These are phyloP conservation scores for Lentinula raphanica DNA, from an alignment of 768 basidiomycete genomes.

Conservation along the genomic window DNA sequence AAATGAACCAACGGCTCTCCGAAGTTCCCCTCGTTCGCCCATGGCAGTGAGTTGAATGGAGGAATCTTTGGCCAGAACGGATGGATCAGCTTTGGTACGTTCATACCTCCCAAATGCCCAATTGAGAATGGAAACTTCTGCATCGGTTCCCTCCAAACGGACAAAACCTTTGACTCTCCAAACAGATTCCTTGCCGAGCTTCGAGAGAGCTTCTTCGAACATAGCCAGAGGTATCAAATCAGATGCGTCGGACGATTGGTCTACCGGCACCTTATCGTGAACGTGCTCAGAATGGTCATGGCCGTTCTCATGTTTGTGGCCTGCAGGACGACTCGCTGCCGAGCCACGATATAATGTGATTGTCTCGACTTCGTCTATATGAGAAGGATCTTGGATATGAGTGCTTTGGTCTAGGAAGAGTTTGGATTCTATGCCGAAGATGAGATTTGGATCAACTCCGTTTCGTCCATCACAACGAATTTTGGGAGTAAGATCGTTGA, in stretches of 20 bases:
- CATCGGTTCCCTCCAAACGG: conserved; percentile 34
- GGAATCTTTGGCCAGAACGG: conserved; percentile 17
- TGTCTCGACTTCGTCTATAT: conserved; percentile 86
- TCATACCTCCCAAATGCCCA: conserved; percentile 93
- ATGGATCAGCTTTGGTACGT: conserved; percentile 24
- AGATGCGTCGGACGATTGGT: conserved; percentile 22
- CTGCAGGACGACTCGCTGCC: conserved; percentile 6
- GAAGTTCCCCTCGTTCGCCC: conserved; percentile 84
- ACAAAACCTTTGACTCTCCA: conserved; percentile 90
- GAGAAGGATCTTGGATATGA: conserved; percentile 24
- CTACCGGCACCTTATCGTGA: conserved; percentile 14
- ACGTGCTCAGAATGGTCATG: conserved; percentile 1
- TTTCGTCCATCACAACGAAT: conserved; percentile 58
- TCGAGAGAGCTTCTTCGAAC: conserved; percentile 42
- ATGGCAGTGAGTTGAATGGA: conserved; percentile 75
- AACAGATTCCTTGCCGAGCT: conserved; percentile 60
- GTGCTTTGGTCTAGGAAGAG: conserved; percentile 43
- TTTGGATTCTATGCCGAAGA: conserved; percentile 89
- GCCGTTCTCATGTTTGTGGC: conserved; percentile 9
- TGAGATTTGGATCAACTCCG: conserved; percentile 70
- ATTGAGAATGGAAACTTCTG: conserved; percentile 56
- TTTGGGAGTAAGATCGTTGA: conserved; percentile 89
- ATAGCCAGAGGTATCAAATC: conserved; percentile 14
- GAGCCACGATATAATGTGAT: conserved; percentile 53
- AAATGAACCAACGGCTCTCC: conserved; percentile 49